Evolutionary conservation across 306 rosid species (phyloP).

Genomic region (Geum urbanum): DNA sequence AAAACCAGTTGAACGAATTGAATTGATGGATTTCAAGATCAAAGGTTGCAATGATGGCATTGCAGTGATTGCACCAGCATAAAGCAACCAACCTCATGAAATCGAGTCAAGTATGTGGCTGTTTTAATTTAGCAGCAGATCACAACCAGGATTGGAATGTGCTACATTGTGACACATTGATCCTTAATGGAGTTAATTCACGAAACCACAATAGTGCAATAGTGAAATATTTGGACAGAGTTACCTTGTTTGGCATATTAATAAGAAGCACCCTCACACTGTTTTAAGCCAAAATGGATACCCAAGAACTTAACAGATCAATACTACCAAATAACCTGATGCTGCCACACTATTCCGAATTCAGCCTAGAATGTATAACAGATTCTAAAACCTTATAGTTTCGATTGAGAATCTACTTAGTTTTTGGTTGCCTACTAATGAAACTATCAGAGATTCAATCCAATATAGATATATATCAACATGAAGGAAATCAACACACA

Average conservation of each 20-base stretch:
- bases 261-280: not conserved
- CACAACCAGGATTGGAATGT: not conserved
- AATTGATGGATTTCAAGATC: too few relatives aligned
- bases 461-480: not conserved
- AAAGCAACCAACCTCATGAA: not conserved
- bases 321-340: not conserved
- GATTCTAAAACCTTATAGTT: not conserved
- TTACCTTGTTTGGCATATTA: not conserved
- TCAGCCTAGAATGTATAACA: not conserved
- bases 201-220: not conserved
- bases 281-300: not conserved
- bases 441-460: not conserved
- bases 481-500: not conserved
- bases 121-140: not conserved
- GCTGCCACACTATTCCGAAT: not conserved
- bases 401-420: not conserved
- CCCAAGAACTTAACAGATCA: not conserved
- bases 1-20: not conserved
- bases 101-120: not conserved
- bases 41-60: not conserved
- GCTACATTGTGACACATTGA: not conserved
- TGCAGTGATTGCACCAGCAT: not conserved
- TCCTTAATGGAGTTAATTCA: not conserved
- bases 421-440: too few relatives aligned
- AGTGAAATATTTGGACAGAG: not conserved